A percentile compares a stretch with the other conserved stretches of the same genome.
phyloP scores from a whole-genome alignment of 2,329 filamentous ascomycete species.

The Fusarium sp. region DNA sequence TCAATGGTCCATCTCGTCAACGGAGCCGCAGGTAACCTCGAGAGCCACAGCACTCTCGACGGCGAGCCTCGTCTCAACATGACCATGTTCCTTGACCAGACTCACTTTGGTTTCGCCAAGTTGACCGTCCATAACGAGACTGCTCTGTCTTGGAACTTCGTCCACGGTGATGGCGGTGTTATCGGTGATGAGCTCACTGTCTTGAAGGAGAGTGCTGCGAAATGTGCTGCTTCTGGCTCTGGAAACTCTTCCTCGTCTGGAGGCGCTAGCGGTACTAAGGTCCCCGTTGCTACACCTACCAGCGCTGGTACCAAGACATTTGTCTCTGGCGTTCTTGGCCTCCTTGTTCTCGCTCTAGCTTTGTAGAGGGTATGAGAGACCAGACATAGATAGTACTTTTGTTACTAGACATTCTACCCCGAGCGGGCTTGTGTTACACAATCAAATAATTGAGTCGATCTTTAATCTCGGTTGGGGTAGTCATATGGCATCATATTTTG shows the following conservation, averaged over 20 bases:
- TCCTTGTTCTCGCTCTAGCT: background rate
- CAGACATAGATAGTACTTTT: background rate
- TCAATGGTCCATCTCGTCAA: slow-evolving; percentile 3
- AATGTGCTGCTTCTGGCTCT: background rate
- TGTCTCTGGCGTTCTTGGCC: background rate
- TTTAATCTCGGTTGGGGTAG: accelerated
- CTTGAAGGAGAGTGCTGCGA: background rate
- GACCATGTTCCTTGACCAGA: background rate
- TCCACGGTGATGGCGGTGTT: background rate
- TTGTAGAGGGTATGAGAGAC: background rate
- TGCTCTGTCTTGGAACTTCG: background rate
- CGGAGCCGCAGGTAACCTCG: slow-evolving; percentile 2
- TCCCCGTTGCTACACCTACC: background rate
- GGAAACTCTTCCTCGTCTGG: background rate
- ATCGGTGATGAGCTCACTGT: background rate
- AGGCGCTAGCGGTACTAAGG: background rate
- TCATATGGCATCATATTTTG: background rate
- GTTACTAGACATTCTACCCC: background rate
- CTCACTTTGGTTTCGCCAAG: slow-evolving; percentile 6
- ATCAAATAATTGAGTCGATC: background rate
- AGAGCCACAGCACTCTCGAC: background rate
- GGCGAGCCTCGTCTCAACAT: background rate
- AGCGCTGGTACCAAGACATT: background rate
- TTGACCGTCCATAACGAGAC: background rate
- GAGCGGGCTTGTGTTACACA: background rate